Conservation (phyloP, 805 yeast species). For the Teunomyces gatunensis region DNA sequence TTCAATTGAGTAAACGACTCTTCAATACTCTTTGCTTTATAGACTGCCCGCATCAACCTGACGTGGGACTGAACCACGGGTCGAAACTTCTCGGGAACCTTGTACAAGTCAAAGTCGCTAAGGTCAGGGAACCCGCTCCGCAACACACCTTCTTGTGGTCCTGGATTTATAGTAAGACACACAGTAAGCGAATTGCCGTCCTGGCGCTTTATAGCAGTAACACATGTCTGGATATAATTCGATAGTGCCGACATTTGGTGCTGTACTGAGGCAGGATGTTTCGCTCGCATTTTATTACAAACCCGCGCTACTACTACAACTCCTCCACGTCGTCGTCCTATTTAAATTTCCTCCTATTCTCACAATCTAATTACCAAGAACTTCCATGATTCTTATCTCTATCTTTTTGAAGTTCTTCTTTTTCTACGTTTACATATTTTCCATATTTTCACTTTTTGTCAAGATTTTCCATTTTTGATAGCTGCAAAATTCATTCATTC, state of each 20-base stretch:
- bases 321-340: neutral
- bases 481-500: too few species aligned
- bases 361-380: too few species aligned
- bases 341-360: neutral
- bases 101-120: constrained; percentile 39
- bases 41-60: constrained; percentile 33
- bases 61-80: constrained; percentile 33
- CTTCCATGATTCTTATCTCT: too few species aligned
- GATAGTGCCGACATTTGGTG: constrained; percentile 1
- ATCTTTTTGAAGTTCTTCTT: too few species aligned
- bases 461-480: too few species aligned
- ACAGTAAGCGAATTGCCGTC: constrained; percentile 17
- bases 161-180: constrained; percentile 37
- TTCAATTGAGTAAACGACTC: constrained; percentile 33
- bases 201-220: constrained; percentile 16
- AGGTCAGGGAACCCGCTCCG: constrained; percentile 36
- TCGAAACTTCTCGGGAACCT: constrained; percentile 35
- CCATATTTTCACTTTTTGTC: too few species aligned
- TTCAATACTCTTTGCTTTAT: constrained; percentile 30
- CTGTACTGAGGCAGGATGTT: neutral
- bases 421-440: too few species aligned
- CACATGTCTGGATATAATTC: constrained; percentile 21
- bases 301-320: neutral
- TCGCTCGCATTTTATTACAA: neutral
- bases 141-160: constrained; percentile 24